These are phyloP conservation scores for Hypomyces rosellus DNA, from an alignment of 2,329 filamentous ascomycete genomes.

Conservation along the genomic window DNA sequence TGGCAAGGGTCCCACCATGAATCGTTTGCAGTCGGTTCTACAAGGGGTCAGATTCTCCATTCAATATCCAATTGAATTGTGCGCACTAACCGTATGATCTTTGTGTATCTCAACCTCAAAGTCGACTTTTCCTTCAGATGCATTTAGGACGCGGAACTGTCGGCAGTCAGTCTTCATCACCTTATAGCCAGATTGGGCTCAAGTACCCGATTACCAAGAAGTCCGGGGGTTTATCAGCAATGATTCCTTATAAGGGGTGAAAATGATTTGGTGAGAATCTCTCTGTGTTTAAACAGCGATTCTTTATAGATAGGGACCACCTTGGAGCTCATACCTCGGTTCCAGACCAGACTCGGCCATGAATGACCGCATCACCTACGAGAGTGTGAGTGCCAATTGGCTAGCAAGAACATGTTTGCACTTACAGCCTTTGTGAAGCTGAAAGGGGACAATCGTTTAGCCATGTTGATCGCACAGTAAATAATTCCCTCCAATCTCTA, in stretches of 20 bases:
- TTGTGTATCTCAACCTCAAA: constrained; percentile 71
- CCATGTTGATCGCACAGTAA: constrained; percentile 18
- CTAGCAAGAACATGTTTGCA: background rate
- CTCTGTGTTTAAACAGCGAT: too few species aligned
- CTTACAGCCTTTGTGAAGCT: constrained; percentile 30
- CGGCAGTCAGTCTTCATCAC: background rate
- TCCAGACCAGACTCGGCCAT: constrained; percentile 80
- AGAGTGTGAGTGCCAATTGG: constrained; percentile 3
- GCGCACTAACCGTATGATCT: constrained; percentile 59
- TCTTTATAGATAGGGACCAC: background rate
- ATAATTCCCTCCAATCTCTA: too few species aligned
- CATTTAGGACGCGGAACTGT: constrained; percentile 62
- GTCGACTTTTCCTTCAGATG: constrained; percentile 60
- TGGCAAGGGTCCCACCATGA: constrained; percentile 73
- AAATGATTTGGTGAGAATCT: too few species aligned
- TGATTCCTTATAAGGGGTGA: too few species aligned
- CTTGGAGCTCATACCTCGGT: constrained; percentile 57
- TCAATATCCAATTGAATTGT: background rate
- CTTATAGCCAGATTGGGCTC: background rate
- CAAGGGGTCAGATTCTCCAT: accelerated
- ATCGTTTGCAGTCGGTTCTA: constrained; percentile 72
- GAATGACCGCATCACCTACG: constrained; percentile 78
- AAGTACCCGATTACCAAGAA: constrained; percentile 21
- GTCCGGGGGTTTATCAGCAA: constrained; percentile 13
- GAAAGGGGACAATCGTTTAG: constrained; percentile 28